Evolutionary conservation across 2,329 filamentous ascomycete species (phyloP).

Genomic region (Pestalotiopsis fici): DNA sequence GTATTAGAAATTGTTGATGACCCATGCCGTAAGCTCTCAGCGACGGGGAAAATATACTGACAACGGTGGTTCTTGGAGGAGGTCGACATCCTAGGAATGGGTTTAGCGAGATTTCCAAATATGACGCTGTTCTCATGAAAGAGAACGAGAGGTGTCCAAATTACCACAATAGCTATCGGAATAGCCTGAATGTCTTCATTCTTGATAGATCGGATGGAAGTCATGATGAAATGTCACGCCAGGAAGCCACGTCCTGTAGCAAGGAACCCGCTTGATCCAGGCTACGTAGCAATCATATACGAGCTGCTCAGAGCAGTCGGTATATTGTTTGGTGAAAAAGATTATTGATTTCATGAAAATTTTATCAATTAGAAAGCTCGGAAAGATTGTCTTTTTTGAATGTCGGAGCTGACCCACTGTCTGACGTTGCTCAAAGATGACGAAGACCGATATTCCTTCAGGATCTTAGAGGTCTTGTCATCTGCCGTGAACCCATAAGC

Average conservation of each 20-base stretch:
- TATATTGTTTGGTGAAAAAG: not conserved
- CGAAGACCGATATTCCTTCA: not conserved
- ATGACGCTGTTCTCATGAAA: not conserved
- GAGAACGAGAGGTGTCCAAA: not conserved
- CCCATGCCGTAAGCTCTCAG: not conserved
- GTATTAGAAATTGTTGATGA: not conserved
- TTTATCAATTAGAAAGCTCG: not conserved
- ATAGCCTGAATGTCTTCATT: not conserved
- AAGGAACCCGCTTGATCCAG: not conserved
- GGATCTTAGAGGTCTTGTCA: not conserved
- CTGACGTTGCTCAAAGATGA: not conserved
- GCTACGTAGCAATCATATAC: not conserved
- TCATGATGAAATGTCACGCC: not conserved
- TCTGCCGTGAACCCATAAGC: not conserved
- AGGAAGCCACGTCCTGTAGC: not conserved
- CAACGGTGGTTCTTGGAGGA: not conserved
- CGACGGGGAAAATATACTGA: not conserved
- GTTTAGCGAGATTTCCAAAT: not conserved
- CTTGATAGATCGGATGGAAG: not conserved
- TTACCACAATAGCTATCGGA: not conserved
- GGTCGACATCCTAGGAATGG: not conserved
- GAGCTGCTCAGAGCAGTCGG: not conserved
- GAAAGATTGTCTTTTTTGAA: not conserved
- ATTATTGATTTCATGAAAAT: not conserved
- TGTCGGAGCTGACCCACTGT: not conserved